Evolutionary conservation across 1,284 basidiomycete genomes (phyloP), one percentile per base, ranked within the genome.

Genomic region (Pseudozyma thailandica): DNA sequence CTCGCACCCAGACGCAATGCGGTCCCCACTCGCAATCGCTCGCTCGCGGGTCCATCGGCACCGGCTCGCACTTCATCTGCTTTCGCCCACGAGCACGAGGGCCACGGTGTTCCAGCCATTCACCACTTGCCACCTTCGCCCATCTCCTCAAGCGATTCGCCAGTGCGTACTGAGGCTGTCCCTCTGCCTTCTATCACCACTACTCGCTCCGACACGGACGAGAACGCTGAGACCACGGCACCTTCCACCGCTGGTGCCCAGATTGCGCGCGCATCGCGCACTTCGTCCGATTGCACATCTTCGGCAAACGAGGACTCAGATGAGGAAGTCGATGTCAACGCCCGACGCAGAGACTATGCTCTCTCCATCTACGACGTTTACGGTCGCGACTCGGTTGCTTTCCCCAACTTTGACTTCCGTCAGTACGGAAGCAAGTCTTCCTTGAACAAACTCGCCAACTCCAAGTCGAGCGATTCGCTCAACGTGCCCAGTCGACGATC

Each of bases 331-430:
- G 69, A 52, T 33, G 48, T 18, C 12, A 52, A 49, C 10, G 60
- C 48, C 31, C 55, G 60, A 9, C 58, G 75, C 26, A 50, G 74
- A 21, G 77, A 80, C 52, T 78, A 80, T 41, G 62, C 78, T 1
- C 73, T 79, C 31, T 74, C 70, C 50, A 80, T 80, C 52, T 80
- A 80, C 75, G 78, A 80, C 45, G 70, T 80, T 30, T 80, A 80
- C 46, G 78, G 78, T 10, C 66, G 78, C 10, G 78, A 80, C 50
- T 78, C 76, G 50, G 78, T 80, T 7, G 78, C 78, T 10, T 80
- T 80, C 37, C 78, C 78, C 33, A 78, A 79, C 60, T 79, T 79
- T 55, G 62, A 73, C 53, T 72, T 77, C 45, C 62, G 58, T 20
- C 50, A 64, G 46, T 48, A 62, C 59, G 59, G 59, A 23, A 72